Conservation (phyloP, 148 eudicot genomes). For the Heliosperma pusillum region DNA sequence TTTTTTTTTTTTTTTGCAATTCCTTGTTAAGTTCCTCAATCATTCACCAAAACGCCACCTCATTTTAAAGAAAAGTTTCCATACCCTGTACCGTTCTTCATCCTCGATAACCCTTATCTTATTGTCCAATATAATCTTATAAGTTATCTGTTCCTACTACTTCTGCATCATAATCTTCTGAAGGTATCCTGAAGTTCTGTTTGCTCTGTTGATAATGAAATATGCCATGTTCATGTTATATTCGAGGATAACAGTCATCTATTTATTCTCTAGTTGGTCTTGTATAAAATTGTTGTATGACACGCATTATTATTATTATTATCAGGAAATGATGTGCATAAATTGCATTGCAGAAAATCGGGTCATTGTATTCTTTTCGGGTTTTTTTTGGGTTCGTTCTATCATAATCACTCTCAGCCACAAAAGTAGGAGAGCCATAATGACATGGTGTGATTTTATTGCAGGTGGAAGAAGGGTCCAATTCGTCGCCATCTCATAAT, state of each 20-base stretch:
- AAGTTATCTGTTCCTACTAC: background rate
- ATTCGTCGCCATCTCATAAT: slow-evolving; percentile 16
- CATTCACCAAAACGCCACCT: background rate
- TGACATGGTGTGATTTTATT: background rate
- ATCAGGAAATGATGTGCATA: no score
- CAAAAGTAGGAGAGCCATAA: background rate
- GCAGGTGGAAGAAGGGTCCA: slow-evolving; percentile 28
- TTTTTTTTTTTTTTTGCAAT: background rate
- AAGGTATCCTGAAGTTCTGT: background rate
- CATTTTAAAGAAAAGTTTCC: background rate
- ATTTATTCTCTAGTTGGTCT: background rate
- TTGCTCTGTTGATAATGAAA: background rate
- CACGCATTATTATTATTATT: no score
- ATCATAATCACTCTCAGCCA: background rate
- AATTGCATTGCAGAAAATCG: no score
- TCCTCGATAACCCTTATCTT: background rate
- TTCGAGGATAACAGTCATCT: background rate
- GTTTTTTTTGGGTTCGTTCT: background rate
- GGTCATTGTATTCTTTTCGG: no score
- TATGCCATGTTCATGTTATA: background rate
- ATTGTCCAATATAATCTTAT: background rate
- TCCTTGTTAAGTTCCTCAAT: background rate
- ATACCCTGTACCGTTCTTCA: background rate
- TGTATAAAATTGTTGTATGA: background rate
- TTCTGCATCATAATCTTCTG: background rate